Evolutionary conservation across 495 filamentous ascomycete genomes (phyloP), one percentile per base, ranked within the genome.

Genomic region (Penicillium longicatenatum): DNA sequence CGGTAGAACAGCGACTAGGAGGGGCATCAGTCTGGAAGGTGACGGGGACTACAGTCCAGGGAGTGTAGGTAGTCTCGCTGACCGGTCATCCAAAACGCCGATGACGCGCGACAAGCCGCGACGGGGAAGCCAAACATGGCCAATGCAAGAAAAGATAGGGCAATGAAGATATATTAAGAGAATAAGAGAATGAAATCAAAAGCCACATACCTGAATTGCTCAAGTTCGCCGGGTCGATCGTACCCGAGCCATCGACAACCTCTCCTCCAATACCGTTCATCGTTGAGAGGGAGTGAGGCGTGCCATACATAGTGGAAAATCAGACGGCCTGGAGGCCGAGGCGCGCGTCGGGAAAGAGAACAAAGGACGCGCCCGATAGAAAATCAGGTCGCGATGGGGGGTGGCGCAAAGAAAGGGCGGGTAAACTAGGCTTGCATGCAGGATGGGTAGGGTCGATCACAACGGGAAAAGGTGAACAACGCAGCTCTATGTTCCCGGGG

Each of bases 151-250:
- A n/a, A 17, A 39, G 14, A 6, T 39, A 17, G 37, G 37, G 16
- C 16, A n/a, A 42, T 29, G 46, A 31, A 33, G 37, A 31, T 35
- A 7, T 16, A 33, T n/a, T 46, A 57, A 30, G 22, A 52, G 48
- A 16, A n/a, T 9, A 50, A 31, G 51, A 37, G 50, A 50, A 59
- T 35, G 51, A 44, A 61, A 29, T 17, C 41, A 19, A 33, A 22
- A 46, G 19, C 35, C 45, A 75, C 78, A 67, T 84, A 88, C 85
- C 82, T 60, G 82, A 74, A 44, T 84, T 79, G 67, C 86, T 87
- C 74, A 89, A 72, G 14, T 86, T 87, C 26, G 87, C 88, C 56
- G 89, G 89, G 72, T 93, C 88, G 75, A 93, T 93, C 52, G 89
- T 92, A 35, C 87, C 88, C 55, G 86, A 86, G 57, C 84, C 83